Conservation (phyloP, 805 yeast species). For the Starmerella bombi region DNA sequence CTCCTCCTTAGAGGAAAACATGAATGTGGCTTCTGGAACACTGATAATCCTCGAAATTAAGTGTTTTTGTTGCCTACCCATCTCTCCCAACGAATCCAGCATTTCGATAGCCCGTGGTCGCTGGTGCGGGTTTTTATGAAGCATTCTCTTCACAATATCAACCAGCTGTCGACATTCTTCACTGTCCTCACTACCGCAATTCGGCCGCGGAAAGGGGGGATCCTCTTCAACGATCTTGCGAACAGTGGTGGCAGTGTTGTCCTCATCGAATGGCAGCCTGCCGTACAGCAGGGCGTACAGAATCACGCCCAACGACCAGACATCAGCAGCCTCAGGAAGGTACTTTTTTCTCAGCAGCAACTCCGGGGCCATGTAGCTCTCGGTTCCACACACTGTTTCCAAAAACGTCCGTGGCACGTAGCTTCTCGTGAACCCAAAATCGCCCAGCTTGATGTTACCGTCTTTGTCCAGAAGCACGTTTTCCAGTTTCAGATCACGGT, state of each 20-base stretch:
- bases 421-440: conserved; percentile 89
- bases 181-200: too few relatives aligned
- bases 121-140: conserved; percentile 50
- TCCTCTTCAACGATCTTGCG: conserved; percentile 48
- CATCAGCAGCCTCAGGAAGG: conserved; percentile 65
- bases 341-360: conserved; percentile 54
- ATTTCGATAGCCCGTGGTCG: conserved; percentile 50
- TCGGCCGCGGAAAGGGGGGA: conserved; percentile 47
- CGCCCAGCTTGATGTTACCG: conserved; percentile 71
- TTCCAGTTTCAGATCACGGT: conserved; percentile 68
- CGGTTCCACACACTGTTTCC: conserved; percentile 85
- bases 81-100: conserved; percentile 36
- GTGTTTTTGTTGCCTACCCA: conserved; percentile 33
- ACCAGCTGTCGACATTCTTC: conserved; percentile 33
- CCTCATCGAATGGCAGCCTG: conserved; percentile 82
- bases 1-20: conserved; percentile 24
- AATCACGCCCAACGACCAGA: conserved; percentile 88
- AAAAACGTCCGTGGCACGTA: conserved; percentile 42
- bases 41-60: conserved; percentile 19
- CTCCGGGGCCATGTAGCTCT: conserved; percentile 96
- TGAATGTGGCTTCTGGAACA: conserved; percentile 32
- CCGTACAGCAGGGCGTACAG: conserved; percentile 75
- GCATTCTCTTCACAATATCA: conserved; percentile 39
- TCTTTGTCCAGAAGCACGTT: conserved; percentile 67
- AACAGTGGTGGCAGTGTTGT: conserved; percentile 50